Conservation (phyloP, 331 rosid species). For the Spiraea crenata region DNA sequence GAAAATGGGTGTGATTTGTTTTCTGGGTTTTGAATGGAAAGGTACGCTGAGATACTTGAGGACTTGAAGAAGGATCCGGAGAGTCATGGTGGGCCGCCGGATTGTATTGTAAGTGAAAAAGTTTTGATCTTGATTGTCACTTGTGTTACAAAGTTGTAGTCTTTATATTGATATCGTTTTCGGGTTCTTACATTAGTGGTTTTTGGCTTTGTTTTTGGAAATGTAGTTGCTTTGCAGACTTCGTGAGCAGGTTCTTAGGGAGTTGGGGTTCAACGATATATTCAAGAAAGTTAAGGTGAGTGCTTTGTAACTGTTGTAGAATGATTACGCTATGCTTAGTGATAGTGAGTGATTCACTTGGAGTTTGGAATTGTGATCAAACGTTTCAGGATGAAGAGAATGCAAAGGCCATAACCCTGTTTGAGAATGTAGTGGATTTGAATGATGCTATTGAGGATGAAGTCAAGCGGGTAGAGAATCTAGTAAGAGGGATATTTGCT, state of each 20-base stretch:
- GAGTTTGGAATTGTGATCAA: conserved; percentile 11
- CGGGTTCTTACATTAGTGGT: neutral
- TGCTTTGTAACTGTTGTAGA: neutral
- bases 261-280: conserved; percentile 86
- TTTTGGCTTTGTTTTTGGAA: conserved; percentile 1
- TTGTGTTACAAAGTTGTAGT: neutral
- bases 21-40: conserved; percentile 32
- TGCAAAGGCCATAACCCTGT: conserved; percentile 80
- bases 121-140: neutral
- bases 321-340: no score
- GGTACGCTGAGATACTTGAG: conserved; percentile 80
- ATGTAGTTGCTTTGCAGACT: conserved; percentile 81
- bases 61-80: conserved; percentile 93
- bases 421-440: conserved; percentile 61
- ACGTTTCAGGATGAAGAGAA: conserved; percentile 85
- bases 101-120: conserved; percentile 60
- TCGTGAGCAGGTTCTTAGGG: conserved; percentile 83
- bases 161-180: neutral
- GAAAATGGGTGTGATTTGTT: conserved; percentile 20
- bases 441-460: conserved; percentile 91
- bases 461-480: conserved; percentile 73
- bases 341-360: neutral
- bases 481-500: conserved; percentile 81
- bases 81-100: conserved; percentile 94
- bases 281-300: conserved; percentile 88